Evolutionary conservation across 148 eudicot species (phyloP).

Genomic region (Dianthus caryophyllus): DNA sequence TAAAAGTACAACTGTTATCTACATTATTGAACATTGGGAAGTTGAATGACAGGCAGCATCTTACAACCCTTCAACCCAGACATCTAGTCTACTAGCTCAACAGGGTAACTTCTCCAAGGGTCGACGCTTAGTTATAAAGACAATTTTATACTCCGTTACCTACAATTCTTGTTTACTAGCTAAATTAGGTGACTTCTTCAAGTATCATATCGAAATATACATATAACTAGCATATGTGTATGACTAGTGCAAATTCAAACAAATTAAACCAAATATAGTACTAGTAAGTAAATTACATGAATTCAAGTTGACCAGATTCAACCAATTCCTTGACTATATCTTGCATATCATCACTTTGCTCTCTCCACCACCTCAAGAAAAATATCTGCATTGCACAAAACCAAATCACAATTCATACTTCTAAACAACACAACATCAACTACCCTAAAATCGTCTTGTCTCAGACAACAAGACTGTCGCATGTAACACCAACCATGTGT

Average conservation of each 20-base stretch:
- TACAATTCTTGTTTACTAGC: background rate
- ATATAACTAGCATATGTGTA: background rate
- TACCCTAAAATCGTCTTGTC: too few species aligned
- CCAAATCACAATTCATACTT: too few species aligned
- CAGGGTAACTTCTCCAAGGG: background rate
- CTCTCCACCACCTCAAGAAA: conserved; percentile 96
- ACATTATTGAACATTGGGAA: background rate
- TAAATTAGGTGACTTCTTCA: background rate
- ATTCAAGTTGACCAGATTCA: conserved; percentile 79
- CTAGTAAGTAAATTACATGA: conserved; percentile 49
- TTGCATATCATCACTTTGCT: conserved; percentile 56
- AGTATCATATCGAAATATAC: background rate
- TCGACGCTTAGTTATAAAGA: background rate
- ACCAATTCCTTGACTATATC: conserved; percentile 53
- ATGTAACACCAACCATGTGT: too few species aligned
- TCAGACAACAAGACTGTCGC: too few species aligned
- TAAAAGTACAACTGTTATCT: background rate
- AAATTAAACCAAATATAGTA: background rate
- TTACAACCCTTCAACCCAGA: background rate
- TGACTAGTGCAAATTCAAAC: background rate
- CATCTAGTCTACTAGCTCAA: background rate
- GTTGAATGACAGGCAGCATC: background rate
- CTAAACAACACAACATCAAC: too few species aligned
- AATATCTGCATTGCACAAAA: conserved; percentile 51
- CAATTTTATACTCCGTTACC: background rate